A percentile compares a stretch with the other conserved stretches of the same genome.
Conservation (phyloP, 2,329 filamentous ascomycete genomes). For the Talaromyces sp. region DNA sequence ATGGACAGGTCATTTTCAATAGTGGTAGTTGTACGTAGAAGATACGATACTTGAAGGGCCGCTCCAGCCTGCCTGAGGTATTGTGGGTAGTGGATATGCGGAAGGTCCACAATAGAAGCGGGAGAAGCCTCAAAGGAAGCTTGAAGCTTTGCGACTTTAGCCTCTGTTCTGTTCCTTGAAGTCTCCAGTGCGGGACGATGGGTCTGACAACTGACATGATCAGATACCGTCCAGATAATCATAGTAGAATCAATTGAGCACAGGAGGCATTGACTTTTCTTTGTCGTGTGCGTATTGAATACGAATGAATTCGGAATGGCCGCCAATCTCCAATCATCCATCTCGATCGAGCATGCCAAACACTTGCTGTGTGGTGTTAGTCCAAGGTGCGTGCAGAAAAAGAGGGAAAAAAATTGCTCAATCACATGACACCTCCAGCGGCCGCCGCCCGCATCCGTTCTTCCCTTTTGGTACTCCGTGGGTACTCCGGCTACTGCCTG, state of each 20-base stretch:
- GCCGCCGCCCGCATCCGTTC: background rate
- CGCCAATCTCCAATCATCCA: background rate
- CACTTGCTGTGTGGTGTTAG: background rate
- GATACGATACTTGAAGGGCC: background rate
- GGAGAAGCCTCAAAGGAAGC: constrained; percentile 19
- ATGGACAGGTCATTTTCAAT: background rate
- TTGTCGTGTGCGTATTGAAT: background rate
- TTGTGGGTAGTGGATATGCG: background rate
- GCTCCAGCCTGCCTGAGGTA: background rate
- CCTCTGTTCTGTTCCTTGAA: background rate
- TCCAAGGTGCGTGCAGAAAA: background rate
- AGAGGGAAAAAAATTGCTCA: background rate
- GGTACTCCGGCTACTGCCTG: background rate
- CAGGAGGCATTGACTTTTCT: background rate
- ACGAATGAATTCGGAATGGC: background rate
- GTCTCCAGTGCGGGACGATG: constrained; percentile 16
- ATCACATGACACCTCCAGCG: constrained; percentile 5
- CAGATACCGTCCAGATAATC: background rate
- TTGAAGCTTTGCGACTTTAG: constrained; percentile 6
- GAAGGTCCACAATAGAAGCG: constrained; percentile 20
- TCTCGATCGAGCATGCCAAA: background rate
- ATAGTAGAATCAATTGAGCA: background rate
- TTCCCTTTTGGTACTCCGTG: background rate
- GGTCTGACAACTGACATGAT: background rate
- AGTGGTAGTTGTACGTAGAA: background rate